Evolutionary conservation across 2,329 filamentous ascomycete species (phyloP), one percentile per base, ranked within the genome.

Genomic region (Calonectria ilicicola): DNA sequence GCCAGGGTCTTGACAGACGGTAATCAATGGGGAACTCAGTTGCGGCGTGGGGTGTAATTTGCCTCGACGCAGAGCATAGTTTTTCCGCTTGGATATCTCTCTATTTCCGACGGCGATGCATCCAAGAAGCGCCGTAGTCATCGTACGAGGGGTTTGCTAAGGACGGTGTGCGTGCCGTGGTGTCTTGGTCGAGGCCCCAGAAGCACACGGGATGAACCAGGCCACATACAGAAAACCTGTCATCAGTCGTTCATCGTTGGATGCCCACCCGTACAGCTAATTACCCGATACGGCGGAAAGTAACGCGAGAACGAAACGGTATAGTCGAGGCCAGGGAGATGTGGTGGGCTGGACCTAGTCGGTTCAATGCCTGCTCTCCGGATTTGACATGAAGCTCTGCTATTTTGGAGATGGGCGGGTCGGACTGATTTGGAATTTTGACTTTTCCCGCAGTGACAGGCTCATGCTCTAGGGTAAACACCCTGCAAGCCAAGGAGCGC

Each of bases 61-160:
- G 29, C 65, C 44, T 47, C 63, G 29, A 71, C 64, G 68, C 72
- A 69, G 67, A 74, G 72, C 65, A 68, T 63, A 60, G 70, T 72
- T 71, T 71, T 51, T 65, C 49, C 58, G 53, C 46, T 58, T 67
- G 42, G 46, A 68, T 68, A 44, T 46, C 44, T 44, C 63, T 65
- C 58, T 27, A 60, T 58, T 66, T 67, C 46, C 44, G 63, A 51
- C 38, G 19, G 40, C 62, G 67, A 62, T 58, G 67, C 66, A 70
- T 46, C 65, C 65, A 70, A n/a, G 29, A 27, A 12, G 29, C 56
- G 67, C 67, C 53, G 64, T 67, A 47, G 42, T 72, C 58, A 79
- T 79, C 77, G 77, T 78, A 79, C 76, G 78, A 79, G 72, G 27
- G 26, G 40, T 67, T 67, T 73, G 75, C 64, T 74, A 69, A 68